Base-by-base conservation (phyloP, 2,329 filamentous ascomycete species). In the Penicillium hesseltinei region DNA sequence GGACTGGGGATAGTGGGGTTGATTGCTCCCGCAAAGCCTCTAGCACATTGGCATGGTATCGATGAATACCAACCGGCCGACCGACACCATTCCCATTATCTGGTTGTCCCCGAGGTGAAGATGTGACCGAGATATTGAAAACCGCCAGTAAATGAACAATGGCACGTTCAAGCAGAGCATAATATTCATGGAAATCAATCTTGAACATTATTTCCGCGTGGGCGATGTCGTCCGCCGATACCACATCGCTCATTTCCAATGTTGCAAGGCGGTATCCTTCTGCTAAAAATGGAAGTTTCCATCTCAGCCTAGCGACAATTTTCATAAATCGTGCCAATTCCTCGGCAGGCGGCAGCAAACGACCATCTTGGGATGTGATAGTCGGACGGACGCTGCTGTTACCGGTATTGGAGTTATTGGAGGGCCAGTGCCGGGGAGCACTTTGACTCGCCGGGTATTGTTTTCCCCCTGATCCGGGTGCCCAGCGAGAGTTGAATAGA, bases 151-250 rank as follows among this genome's bases (percentile, higher is more conserved):
- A 75, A 46, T 87, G 82, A 1, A 89, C 86, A 8, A 91, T 78
- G 0, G 87, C 87, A 31, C 88, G 84, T 73, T 91, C 88, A 7
- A 91, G 81, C 36, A 89, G 80, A 51, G 85, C 84, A 75, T 91
- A 91, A 71, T 88, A 91, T 67, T 91, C 88, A 73, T 89, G 86
- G 61, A 91, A 91, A 67, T 91, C 88, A 8, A 91, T 80, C 71
- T 91, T 90, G 77, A 91, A 91, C 80, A 90, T 90, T 17, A 84
- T 80, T 71, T 88, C 84, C 0, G 82, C 82, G 15, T 72, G 62
- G 1, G 63, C 50, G 44, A 68, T 54, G n/a, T 67, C 59, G n/a
- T 67, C 67, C 4, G 39, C 39, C 3, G 61, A 62, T 8, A 66
- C 55, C 3, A 27, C 19, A 7, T 54, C 43, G 11, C 71, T 67